A percentile compares a stretch with the other conserved stretches of the same genome.
phyloP scores from a whole-genome alignment of 371 early-diverging fungal species.

The Mortierella sp. region DNA sequence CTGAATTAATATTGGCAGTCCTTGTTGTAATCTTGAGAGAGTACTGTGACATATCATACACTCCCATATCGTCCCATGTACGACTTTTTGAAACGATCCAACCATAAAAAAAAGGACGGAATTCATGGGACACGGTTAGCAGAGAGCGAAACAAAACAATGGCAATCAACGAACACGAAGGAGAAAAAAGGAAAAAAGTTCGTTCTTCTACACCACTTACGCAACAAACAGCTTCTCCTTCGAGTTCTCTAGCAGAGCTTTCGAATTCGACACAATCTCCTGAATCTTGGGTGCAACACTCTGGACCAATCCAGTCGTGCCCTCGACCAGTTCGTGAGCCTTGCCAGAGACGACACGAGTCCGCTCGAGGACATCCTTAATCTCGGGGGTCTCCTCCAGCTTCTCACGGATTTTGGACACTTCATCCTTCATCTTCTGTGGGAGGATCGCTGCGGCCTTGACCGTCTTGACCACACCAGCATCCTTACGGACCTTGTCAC shows the following conservation, averaged over 20 bases:
- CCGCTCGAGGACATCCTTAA: constrained; percentile 65
- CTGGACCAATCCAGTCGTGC: constrained; percentile 62
- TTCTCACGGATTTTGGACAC: constrained; percentile 48
- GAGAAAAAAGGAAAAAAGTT: too few relatives aligned
- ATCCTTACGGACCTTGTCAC: constrained; percentile 78
- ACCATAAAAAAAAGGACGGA: not conserved
- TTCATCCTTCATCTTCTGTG: constrained; percentile 62
- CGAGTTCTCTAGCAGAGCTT: constrained; percentile 63
- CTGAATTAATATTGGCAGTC: not conserved
- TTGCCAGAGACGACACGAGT: constrained; percentile 70
- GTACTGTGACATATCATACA: constrained; percentile 64
- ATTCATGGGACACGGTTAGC: too few relatives aligned
- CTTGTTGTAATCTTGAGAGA: constrained; percentile 32
- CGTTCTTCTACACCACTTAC: too few relatives aligned
- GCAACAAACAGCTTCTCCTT: constrained; percentile 53
- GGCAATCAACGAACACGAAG: too few relatives aligned
- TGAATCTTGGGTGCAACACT: constrained; percentile 65
- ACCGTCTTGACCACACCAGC: constrained; percentile 79
- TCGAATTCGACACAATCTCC: constrained; percentile 68
- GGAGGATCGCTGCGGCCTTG: constrained; percentile 55
- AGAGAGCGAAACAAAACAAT: too few relatives aligned
- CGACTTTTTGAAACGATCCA: constrained; percentile 14
- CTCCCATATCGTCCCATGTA: constrained; percentile 61
- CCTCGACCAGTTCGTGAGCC: constrained; percentile 71
- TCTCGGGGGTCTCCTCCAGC: constrained; percentile 48